Evolutionary conservation across 2,329 filamentous ascomycete genomes (phyloP), one percentile per base, ranked within the genome.

Genomic region (Penicillium sp.): DNA sequence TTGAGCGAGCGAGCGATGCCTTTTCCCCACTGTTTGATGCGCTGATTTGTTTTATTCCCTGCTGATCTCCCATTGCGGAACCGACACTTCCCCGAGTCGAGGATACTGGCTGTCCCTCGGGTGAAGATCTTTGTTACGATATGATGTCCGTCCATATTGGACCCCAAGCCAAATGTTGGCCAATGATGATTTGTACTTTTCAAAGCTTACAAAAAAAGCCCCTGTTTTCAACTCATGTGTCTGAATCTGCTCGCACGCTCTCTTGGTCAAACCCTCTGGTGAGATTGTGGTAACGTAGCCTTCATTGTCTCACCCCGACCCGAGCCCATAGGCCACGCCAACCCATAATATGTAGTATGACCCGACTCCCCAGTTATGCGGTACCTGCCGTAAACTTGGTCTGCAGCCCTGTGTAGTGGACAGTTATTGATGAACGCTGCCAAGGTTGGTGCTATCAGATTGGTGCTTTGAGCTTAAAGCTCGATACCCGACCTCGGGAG

Each of bases 1-100:
- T 51, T 51, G 55, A 61, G 50, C 54, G 55, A 60, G 50, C 54
- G 52, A 54, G 24, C 32, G 21, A 52, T 27, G n/a, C 38, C 16
- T 52, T 27, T 18, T 43, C 14, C 14, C 10, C 4, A 34, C 11
- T 34, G 1, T 34, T 34, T 34, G 8, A 11, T 31, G 29, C 11
- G 7, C 40, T 39, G 45, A 42, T 32, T 32, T 22, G 18, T 43
- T 10, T 42, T 46, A 1, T 24, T 9, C 18, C 32, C 24, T 27
- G 10, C 5, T 38, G 29, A 36, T 36, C 34, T 47, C 16, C 27
- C 21, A 44, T 14, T 57, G 47, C 47, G 45, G 42, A 38, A 49
- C 27, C 45, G 55, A 32, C 48, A 43, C 9, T 18, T 16, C 27
- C 21, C 32, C 22, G 50, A 53, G 56, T 47, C 40, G 36, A 18